Evolutionary conservation across 495 filamentous ascomycete genomes (phyloP), one percentile per base, ranked within the genome.

Genomic region (Penicillium daleae): DNA sequence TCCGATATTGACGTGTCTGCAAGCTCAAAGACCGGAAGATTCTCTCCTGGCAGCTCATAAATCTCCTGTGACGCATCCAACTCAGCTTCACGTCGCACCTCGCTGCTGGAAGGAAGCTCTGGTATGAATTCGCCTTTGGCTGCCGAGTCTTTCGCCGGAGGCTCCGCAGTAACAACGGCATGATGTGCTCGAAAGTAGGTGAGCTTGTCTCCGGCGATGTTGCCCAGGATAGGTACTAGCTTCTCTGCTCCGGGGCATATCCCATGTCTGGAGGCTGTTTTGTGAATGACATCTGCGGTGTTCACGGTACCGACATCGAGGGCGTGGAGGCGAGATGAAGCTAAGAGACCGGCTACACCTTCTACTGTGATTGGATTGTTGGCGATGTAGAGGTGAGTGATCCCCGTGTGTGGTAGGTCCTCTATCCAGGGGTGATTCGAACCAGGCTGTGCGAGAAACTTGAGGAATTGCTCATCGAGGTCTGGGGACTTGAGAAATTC

Each of bases 301-400:
- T 78, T 75, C 26, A 79, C 71, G 17, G 74, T 80, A 10, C 83
- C 83, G 33, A 80, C 71, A 74, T 89, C 83, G 29, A 86, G 69
- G 27, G 82, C 78, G 64, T 86, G 74, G 8, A 88, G 72, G 57
- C 79, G 70, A 60, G 67, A 72, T 26, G 85, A 82, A 58, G 76
- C 68, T 26, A 88, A 56, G 19, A 89, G 76, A 44, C 78, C 81
- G 7, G 82, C 82, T 15, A 83, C 72, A 13, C 84, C 86, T 66
- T 86, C 83, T 1, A 85, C 80, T 17, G 82, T 85, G 39, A 90
- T 75, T 9, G 74, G 75, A 60, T 90, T 90, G 37, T 85, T 75
- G 27, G 85, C 75, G 22, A 87, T 80, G 66, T 84, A 85, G 7
- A 88, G 76, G 71, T 88, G 86, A 0, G 85, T 87, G 32, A 88